These are phyloP conservation scores for Pulicaria dysenterica DNA, from an alignment of 129 eudicot species.

Conservation along the genomic window DNA sequence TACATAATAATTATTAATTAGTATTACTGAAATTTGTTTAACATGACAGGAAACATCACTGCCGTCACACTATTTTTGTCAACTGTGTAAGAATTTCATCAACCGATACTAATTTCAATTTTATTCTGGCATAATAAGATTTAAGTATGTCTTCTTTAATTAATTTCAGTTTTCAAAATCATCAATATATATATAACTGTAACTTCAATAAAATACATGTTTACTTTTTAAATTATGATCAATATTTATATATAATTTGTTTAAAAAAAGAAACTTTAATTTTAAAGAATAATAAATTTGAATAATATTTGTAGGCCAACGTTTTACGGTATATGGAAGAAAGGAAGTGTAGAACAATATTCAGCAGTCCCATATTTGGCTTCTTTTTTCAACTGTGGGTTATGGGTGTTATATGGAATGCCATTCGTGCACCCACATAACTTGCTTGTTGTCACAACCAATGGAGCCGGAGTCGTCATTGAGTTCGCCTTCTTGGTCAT, in stretches of 20 bases:
- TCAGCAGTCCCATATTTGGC: slow-evolving; percentile 74
- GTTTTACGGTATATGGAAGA: slow-evolving; percentile 62
- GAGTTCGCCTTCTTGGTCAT: slow-evolving; percentile 56
- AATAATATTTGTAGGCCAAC: slow-evolving; percentile 61
- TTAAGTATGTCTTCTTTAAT: no score
- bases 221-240: no score
- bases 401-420: slow-evolving; percentile 85
- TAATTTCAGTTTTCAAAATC: no score
- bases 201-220: no score
- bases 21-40: slow-evolving; percentile 4
- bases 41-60: slow-evolving; percentile 53
- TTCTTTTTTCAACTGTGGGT: slow-evolving; percentile 68
- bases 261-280: neutral
- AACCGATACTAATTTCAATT: neutral
- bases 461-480: slow-evolving; percentile 61
- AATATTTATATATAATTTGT: no score
- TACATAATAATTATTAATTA: neutral
- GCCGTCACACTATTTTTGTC: slow-evolving; percentile 54
- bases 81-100: slow-evolving; percentile 46
- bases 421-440: slow-evolving; percentile 81
- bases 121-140: neutral
- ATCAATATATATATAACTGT: no score
- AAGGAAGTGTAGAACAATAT: slow-evolving; percentile 69
- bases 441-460: slow-evolving; percentile 67
- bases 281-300: neutral